Percentiles rank a stretch among this genome's conserved stretches.
Evolutionary conservation across 2,329 filamentous ascomycete species (phyloP).

Genomic region (Ophiostoma sp.): DNA sequence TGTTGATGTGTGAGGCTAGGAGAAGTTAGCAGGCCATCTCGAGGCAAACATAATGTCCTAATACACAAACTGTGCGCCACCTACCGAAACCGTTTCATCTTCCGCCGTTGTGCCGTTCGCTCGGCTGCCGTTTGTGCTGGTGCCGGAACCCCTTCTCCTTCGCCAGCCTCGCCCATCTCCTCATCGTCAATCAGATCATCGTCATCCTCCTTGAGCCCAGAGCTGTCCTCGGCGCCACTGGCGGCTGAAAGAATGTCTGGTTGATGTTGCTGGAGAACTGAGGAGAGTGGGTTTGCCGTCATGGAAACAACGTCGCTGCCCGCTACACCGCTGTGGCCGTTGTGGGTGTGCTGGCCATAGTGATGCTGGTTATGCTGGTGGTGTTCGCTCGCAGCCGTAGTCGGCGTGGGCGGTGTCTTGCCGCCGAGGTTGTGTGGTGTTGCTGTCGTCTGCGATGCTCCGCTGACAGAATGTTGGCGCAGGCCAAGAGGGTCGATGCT

Average conservation of each 20-base stretch:
- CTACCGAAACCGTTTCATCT: slow-evolving; percentile 79
- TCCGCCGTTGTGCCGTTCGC: slow-evolving; percentile 57
- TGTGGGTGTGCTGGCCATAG: slow-evolving; percentile 23
- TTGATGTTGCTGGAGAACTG: slow-evolving; percentile 33
- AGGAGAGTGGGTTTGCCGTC: slow-evolving; percentile 43
- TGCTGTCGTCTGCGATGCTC: slow-evolving; percentile 43
- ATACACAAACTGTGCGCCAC: background rate
- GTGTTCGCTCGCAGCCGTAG: background rate
- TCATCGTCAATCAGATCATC: slow-evolving; percentile 59
- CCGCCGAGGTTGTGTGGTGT: slow-evolving; percentile 36
- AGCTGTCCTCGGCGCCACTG: slow-evolving; percentile 38
- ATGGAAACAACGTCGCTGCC: slow-evolving; percentile 3
- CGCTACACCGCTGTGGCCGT: background rate
- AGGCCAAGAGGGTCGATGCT: slow-evolving; percentile 45
- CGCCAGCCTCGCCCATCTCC: slow-evolving; percentile 51
- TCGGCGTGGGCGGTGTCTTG: slow-evolving; percentile 17
- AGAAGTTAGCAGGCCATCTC: slow-evolving; percentile 5
- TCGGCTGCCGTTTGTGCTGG: slow-evolving; percentile 56
- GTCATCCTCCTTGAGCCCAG: slow-evolving; percentile 49
- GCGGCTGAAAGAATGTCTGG: slow-evolving; percentile 30
- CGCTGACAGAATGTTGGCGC: slow-evolving; percentile 39
- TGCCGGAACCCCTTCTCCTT: slow-evolving; percentile 45
- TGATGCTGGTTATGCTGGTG: slow-evolving; percentile 38
- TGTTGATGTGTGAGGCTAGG: slow-evolving; percentile 87
- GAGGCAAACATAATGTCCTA: background rate